phyloP scores from a whole-genome alignment of 2,329 filamentous ascomycete genomes.

The Fusarium nurragi region DNA sequence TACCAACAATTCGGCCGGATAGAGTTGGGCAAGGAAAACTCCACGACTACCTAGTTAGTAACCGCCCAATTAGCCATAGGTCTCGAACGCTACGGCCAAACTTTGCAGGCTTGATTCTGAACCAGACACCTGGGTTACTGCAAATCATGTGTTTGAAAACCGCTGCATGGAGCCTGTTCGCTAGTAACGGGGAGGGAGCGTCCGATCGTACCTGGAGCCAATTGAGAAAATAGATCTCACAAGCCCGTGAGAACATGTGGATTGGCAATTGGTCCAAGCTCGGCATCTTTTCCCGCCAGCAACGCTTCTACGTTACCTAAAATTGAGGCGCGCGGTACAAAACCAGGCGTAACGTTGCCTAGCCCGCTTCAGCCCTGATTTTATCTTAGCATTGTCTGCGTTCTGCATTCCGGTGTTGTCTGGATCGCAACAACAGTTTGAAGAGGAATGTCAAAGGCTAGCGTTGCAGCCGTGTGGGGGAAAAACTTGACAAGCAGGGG shows the following conservation, averaged over 20 bases:
- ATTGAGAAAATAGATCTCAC: slow-evolving; percentile 36
- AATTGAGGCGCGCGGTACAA: slow-evolving; percentile 20
- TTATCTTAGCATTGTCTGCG: neutral
- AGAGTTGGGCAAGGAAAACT: slow-evolving; percentile 31
- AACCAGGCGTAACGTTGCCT: neutral
- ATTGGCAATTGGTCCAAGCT: slow-evolving; percentile 30
- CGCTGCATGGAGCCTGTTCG: slow-evolving; percentile 41
- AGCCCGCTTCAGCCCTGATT: slow-evolving; percentile 18
- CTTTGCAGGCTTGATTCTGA: slow-evolving; percentile 33
- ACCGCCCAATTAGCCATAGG: slow-evolving; percentile 31
- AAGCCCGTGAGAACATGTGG: slow-evolving; percentile 27
- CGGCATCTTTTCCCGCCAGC: neutral
- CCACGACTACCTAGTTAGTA: slow-evolving; percentile 15
- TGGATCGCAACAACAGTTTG: slow-evolving; percentile 21
- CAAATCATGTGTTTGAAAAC: slow-evolving; percentile 48
- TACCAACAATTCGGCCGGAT: slow-evolving; percentile 25
- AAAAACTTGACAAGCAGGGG: slow-evolving; percentile 41
- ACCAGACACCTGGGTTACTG: slow-evolving; percentile 43
- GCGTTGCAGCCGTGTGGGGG: slow-evolving; percentile 38
- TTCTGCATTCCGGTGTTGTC: slow-evolving; percentile 1
- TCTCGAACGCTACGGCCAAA: slow-evolving; percentile 18
- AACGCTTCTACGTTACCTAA: neutral
- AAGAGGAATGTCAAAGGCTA: slow-evolving; percentile 35
- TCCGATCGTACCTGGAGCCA: slow-evolving; percentile 42
- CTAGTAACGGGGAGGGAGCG: slow-evolving; percentile 35